Base-by-base conservation (phyloP, 805 yeast genomes). In the Vanderwaltozyma polyspora region DNA sequence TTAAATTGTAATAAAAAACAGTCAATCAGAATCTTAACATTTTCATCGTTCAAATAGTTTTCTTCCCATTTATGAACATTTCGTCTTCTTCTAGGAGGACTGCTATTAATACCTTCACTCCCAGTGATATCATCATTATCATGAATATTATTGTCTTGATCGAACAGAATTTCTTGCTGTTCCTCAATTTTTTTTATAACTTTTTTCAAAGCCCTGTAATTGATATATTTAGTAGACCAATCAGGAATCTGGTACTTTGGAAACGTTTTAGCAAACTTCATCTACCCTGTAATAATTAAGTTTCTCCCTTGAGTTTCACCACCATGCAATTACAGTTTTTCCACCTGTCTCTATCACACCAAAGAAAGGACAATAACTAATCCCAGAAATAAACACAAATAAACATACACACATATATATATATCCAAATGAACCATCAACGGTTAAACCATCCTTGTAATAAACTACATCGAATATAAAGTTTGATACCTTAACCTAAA, bases 221-320 rank as follows among this genome's bases (percentile, higher is more conserved):
- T 81, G 67, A 89, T 72, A 51, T 89, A 89, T 48, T 70, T 70
- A 38, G 73, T 71, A 32, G 70, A 59, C 97, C 97, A 89, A 59
- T 86, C 95, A 3, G 96, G 96, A 37, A 87, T 85, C 64, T 86
- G 94, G 59, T 89, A 94, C 31, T 81, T 67, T 22, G 75, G 62
- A 44, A 83, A 66, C 49, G 84, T 79, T 57, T 82, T 83, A 19
- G 89, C 93, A 55, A 82, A 83, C 66, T 80, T 80, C 89, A 80
- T 80, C 6, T 18, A n/a, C 16, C 15, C 12, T 19, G 19, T 25
- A 11, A 7, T 16, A 14, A 10, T 27, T 27, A 9, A 13, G 15
- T 14, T 16, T 27, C 19, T 28, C 19, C 8, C 18, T 19, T 16
- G 23, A 17, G 16, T 16, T 28, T n/a, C 12, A 10, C n/a, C 5